Conservation (phyloP, 139 green algal genomes). For the Volvox reticuliferus region DNA sequence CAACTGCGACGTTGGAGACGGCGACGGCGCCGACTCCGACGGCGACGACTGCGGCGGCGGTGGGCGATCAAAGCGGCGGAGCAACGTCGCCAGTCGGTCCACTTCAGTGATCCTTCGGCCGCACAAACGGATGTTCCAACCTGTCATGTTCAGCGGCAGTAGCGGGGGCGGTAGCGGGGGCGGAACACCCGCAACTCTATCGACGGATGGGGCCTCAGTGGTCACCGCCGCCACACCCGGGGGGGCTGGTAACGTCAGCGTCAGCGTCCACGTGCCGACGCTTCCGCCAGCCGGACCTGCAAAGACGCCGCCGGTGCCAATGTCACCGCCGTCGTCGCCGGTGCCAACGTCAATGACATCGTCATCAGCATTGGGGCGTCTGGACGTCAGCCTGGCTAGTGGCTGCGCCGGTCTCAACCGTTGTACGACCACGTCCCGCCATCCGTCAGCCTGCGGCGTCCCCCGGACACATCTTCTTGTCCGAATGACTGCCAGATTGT, state of each 20-base stretch:
- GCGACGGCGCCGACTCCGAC: neutral
- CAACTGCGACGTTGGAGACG: neutral
- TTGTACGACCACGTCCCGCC: neutral
- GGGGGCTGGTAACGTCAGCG: neutral
- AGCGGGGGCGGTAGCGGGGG: too few species aligned
- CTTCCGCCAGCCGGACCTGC: neutral
- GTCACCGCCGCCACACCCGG: neutral
- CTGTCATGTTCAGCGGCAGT: neutral
- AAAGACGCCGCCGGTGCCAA: neutral
- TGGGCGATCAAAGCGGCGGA: neutral
- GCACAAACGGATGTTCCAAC: slow-evolving; percentile 24
- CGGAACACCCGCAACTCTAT: neutral
- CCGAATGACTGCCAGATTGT: too few species aligned
- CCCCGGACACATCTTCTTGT: neutral
- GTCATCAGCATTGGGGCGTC: neutral
- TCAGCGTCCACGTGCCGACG: neutral
- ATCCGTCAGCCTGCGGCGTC: neutral
- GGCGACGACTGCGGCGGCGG: neutral
- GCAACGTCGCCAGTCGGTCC: neutral
- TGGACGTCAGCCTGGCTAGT: neutral
- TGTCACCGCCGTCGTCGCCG: too few species aligned
- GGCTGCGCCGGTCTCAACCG: neutral
- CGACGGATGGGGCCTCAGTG: neutral
- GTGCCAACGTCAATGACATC: too few species aligned
- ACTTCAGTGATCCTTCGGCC: neutral